Percentiles rank a stretch among this genome's conserved stretches.
phyloP scores from a whole-genome alignment of 2,329 filamentous ascomycete genomes.

The Phoma herbarum region DNA sequence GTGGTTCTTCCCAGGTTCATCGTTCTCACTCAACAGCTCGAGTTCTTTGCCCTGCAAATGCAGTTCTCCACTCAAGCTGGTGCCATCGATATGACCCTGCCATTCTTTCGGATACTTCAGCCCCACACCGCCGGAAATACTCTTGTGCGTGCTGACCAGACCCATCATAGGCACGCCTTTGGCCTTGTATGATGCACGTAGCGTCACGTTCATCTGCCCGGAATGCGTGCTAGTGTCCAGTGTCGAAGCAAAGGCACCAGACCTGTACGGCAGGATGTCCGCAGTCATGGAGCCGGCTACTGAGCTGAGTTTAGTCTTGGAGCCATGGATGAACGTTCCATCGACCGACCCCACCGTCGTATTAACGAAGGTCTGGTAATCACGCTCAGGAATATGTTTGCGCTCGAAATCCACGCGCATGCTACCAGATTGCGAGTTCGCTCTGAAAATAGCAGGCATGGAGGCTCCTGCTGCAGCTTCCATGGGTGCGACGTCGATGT shows the following conservation, averaged over 20 bases:
- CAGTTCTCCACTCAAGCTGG: constrained; percentile 49
- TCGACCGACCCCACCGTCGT: constrained; percentile 51
- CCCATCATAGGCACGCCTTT: constrained; percentile 37
- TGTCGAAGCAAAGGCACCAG: constrained; percentile 36
- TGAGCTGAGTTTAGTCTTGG: constrained; percentile 47
- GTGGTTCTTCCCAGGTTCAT: constrained; percentile 41
- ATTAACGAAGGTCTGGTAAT: constrained; percentile 53
- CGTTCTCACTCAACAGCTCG: constrained; percentile 41
- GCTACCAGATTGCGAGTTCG: constrained; percentile 49
- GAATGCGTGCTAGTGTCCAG: constrained; percentile 49
- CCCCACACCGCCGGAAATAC: constrained; percentile 46
- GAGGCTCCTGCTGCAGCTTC: constrained; percentile 39
- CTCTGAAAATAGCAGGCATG: constrained; percentile 49
- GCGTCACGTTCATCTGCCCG: constrained; percentile 45
- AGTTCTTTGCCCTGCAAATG: constrained; percentile 52
- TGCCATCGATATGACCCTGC: constrained; percentile 52
- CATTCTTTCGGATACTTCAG: constrained; percentile 55
- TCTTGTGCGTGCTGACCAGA: constrained; percentile 49
- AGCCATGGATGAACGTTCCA: constrained; percentile 54
- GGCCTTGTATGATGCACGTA: constrained; percentile 47
- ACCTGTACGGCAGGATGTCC: constrained; percentile 50
- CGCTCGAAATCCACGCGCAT: constrained; percentile 49
- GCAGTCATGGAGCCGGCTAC: constrained; percentile 51
- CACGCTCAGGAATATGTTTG: constrained; percentile 51
- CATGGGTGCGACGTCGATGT: constrained; percentile 52